Base-by-base conservation (phyloP, 257 asterid species). In the Nicotiana paniculata region DNA sequence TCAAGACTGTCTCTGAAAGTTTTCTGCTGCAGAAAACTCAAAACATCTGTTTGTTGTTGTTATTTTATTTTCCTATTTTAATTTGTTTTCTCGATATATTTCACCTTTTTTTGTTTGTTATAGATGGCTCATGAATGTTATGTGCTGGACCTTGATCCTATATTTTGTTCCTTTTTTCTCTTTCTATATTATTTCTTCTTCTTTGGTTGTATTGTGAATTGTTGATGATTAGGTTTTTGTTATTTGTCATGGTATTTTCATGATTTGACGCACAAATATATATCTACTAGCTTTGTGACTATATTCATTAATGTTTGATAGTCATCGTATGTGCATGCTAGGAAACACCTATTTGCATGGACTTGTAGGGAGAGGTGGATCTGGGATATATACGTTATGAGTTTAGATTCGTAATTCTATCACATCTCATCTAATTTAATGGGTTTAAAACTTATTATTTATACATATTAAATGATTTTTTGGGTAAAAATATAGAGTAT, bases 231-330 rank as follows among this genome's bases (percentile, higher is more conserved):
- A 9, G 5, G 55, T 69, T 43, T 69, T 43, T 9, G 3, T 21
- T 21, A 48, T 48, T 74, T 74, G 79, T 74, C 79, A 74, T 51
- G 28, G 59, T 74, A 74, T 74, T 74, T 51, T 74, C 79, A 26
- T 74, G 62, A 32, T 51, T 51, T 43, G 12, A 8, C 51, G 2
- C 12, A 43, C 3, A 43, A 3, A 43, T 43, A 43, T 39, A 39
- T 43, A 43, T 43, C 11, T 43, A 43, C 51, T 43, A 43, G 51
- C 51, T 43, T 43, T 43, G 2, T 43, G 51, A 43, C 51, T 43
- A 9, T 9, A 8, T 43, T 43, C 79, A 24, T 72, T 39, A 21
- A 72, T 26, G 69, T 26, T 26, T 63, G 16, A 18, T 58, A 18
- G 64, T 70, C 61, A 72, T 72, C 2, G 61, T 7, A 48, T 74